Percentiles rank a stretch among this genome's conserved stretches.
Evolutionary conservation across 345 rosid species (phyloP).

Genomic region (Streptanthus diversifolius): DNA sequence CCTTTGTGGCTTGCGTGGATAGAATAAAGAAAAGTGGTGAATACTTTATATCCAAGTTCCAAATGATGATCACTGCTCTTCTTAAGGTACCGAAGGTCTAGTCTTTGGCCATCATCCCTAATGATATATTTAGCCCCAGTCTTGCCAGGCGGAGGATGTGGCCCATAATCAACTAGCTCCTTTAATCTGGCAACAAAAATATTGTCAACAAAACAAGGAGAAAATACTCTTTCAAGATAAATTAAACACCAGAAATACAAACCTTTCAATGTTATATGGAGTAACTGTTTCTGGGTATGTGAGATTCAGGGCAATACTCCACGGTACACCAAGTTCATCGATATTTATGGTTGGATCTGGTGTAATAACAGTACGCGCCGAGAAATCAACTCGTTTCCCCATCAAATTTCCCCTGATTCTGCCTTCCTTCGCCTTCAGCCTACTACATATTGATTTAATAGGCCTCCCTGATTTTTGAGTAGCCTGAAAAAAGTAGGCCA

Average conservation of each 20-base stretch:
- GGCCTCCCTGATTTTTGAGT: conserved; percentile 99
- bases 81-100: conserved; percentile 94
- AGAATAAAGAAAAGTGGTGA: neutral
- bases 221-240: neutral
- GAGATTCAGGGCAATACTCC: conserved; percentile 96
- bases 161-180: conserved; percentile 95
- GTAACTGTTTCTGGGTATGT: conserved; percentile 97
- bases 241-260: neutral
- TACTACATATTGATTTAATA: conserved; percentile 89
- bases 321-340: conserved; percentile 92
- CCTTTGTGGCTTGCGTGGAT: neutral
- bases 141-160: conserved; percentile 97
- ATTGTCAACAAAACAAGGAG: neutral
- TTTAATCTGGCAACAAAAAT: conserved; percentile 51
- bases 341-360: conserved; percentile 98
- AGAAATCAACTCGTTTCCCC: conserved; percentile 99
- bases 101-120: conserved; percentile 97
- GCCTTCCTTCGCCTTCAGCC: conserved; percentile 98
- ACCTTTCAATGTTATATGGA: conserved; percentile 95
- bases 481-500: conserved; percentile 51
- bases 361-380: conserved; percentile 96
- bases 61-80: conserved; percentile 98
- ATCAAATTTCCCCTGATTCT: conserved; percentile 93
- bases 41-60: conserved; percentile 90
- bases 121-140: conserved; percentile 97